These are phyloP conservation scores for Pouteria campechiana DNA, from an alignment of 179 eudicot species.

Conservation along the genomic window DNA sequence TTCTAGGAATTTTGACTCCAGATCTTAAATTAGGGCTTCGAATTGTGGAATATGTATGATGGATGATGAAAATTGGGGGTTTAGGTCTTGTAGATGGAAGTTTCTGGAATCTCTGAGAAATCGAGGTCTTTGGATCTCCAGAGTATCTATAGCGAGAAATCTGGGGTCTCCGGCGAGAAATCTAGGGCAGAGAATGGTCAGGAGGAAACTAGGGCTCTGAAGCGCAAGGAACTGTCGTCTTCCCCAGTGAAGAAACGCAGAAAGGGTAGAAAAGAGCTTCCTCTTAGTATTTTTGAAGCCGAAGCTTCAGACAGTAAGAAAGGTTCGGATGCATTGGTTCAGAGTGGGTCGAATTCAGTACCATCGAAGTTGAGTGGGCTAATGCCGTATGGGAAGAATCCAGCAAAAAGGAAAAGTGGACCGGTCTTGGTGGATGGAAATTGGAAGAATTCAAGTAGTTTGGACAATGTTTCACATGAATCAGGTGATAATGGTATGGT, in stretches of 20 bases:
- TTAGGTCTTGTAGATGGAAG: conserved; percentile 79
- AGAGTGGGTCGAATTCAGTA: conserved; percentile 5
- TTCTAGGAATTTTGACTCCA: conserved; percentile 22
- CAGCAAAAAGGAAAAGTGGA: neutral
- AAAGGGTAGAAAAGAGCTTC: conserved; percentile 27
- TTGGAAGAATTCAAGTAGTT: neutral
- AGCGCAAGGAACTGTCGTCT: too few species aligned
- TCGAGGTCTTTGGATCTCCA: conserved; percentile 45
- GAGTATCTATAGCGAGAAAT: conserved; percentile 24
- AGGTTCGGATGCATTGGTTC: conserved; percentile 3
- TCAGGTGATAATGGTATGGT: conserved; percentile 13
- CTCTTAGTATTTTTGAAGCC: conserved; percentile 17
- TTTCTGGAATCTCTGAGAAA: conserved; percentile 33
- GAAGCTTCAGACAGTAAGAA: conserved; percentile 23
- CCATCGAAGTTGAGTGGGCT: conserved; percentile 2
- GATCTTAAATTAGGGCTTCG: conserved; percentile 47
- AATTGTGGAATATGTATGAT: conserved; percentile 29
- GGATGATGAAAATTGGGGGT: conserved; percentile 41
- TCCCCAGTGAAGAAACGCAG: conserved; percentile 19
- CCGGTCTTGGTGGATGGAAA: too few species aligned
- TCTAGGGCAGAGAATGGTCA: conserved; percentile 7
- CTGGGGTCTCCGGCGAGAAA: conserved; percentile 15
- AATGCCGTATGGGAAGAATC: too few species aligned
- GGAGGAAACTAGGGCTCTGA: conserved; percentile 11
- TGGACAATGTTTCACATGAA: conserved; percentile 11